Conservation (phyloP, 495 filamentous ascomycete species). For the Extremus antarcticus region DNA sequence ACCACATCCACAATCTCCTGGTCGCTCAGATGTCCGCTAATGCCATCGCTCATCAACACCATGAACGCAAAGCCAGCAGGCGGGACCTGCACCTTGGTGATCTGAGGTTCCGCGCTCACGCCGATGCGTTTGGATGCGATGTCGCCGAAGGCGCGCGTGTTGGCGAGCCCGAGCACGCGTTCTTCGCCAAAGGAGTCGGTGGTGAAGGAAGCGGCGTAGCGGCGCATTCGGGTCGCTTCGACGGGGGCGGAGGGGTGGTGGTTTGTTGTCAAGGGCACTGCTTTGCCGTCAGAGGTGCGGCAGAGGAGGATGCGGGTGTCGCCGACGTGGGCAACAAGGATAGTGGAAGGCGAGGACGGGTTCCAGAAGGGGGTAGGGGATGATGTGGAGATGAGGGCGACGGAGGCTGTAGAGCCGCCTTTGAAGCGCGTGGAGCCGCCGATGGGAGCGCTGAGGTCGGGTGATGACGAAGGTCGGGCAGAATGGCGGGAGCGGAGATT, state of each 20-base stretch:
- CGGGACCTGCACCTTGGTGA: conserved; percentile 57
- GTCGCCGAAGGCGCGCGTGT: conserved; percentile 88
- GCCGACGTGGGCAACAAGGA: conserved; percentile 84
- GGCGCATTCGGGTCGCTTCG: conserved; percentile 71
- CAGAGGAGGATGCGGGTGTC: conserved; percentile 86
- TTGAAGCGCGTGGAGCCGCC: conserved; percentile 63
- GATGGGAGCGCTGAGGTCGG: conserved; percentile 34
- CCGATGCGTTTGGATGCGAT: conserved; percentile 83
- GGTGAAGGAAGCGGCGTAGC: conserved; percentile 75
- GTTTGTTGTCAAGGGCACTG: conserved; percentile 70
- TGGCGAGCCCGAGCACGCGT: conserved; percentile 84
- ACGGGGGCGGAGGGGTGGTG: conserved; percentile 82
- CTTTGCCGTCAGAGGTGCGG: conserved; percentile 62
- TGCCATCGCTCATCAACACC: conserved; percentile 77
- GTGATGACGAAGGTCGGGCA: conserved; percentile 1
- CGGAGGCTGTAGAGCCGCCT: conserved; percentile 80
- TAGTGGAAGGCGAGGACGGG: conserved; percentile 66
- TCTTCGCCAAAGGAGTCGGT: conserved; percentile 97
- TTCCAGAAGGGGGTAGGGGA: conserved; percentile 92
- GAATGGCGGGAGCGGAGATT: conserved; percentile 8
- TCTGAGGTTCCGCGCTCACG: conserved; percentile 86
- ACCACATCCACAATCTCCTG: conserved; percentile 94
- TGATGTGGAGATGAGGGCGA: conserved; percentile 83
- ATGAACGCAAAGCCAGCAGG: conserved; percentile 81
- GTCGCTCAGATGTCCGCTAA: conserved; percentile 70